phyloP scores from a whole-genome alignment of 306 rosid genomes.

The Lathyrus oleraceus region DNA sequence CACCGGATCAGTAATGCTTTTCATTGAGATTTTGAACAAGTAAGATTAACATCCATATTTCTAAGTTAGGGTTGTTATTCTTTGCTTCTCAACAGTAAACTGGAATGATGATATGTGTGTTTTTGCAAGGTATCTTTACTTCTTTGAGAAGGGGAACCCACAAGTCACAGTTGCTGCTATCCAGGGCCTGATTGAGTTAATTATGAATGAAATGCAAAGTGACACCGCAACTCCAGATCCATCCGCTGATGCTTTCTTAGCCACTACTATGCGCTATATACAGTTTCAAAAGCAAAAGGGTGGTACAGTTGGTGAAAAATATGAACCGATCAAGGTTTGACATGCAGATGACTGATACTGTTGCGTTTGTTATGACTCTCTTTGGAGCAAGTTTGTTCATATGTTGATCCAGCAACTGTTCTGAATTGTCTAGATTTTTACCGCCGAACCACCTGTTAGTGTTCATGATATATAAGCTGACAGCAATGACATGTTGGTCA shows the following conservation, averaged over 20 bases:
- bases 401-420: constrained; percentile 17
- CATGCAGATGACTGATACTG: constrained; percentile 10
- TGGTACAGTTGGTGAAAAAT: constrained; percentile 82
- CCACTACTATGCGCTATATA: constrained; percentile 79
- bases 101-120: constrained; percentile 26
- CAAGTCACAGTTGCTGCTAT: constrained; percentile 78
- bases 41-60: constrained; percentile 40
- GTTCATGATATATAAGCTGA: constrained; percentile 33
- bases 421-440: constrained; percentile 33
- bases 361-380: constrained; percentile 15
- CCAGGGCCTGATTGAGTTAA: constrained; percentile 79
- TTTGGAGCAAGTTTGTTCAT: constrained; percentile 30
- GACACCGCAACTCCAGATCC: constrained; percentile 66
- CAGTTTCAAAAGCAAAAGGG: constrained; percentile 95
- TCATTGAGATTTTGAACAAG: constrained; percentile 94
- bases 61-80: constrained; percentile 1
- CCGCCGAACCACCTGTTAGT: constrained; percentile 31
- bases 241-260: constrained; percentile 83
- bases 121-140: constrained; percentile 81
- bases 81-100: constrained; percentile 2
- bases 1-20: constrained; percentile 80
- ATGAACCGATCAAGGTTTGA: constrained; percentile 75
- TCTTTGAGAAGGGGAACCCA: constrained; percentile 91
- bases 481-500: constrained; percentile 18
- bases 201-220: constrained; percentile 85